A percentile compares a stretch with the other conserved stretches of the same genome.
Evolutionary conservation across 257 asterid genomes (phyloP).

Genomic region (Echites panduratus): DNA sequence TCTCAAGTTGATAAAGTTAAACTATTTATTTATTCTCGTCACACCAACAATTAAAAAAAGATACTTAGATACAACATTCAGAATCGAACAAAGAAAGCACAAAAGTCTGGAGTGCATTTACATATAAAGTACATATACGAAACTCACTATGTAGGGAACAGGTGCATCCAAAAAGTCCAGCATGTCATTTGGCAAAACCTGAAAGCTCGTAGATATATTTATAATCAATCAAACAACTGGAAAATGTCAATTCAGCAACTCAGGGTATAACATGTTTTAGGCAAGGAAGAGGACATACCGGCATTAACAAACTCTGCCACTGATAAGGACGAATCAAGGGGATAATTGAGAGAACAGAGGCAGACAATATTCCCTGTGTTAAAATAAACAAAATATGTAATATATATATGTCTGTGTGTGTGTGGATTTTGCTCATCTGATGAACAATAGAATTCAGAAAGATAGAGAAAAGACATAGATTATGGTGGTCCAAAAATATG

Average conservation of each 20-base stretch:
- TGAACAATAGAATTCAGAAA: background rate
- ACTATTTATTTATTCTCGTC: background rate
- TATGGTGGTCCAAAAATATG: background rate
- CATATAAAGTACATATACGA: background rate
- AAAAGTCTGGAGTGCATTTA: conserved; percentile 1
- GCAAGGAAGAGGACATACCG: conserved; percentile 43
- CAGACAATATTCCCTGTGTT: conserved; percentile 84
- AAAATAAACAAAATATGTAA: background rate
- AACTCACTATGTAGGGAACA: conserved; percentile 94
- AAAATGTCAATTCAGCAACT: conserved; percentile 13
- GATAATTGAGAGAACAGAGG: conserved; percentile 73
- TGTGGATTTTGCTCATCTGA: background rate
- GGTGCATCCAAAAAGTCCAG: conserved; percentile 98
- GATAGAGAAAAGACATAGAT: background rate
- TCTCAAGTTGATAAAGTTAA: background rate
- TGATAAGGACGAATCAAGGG: conserved; percentile 95
- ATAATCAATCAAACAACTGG: conserved; percentile 10
- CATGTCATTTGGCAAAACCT: conserved; percentile 99
- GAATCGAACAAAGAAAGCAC: background rate
- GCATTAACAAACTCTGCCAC: conserved; percentile 98
- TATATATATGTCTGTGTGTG: too few relatives aligned
- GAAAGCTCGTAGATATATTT: conserved; percentile 19
- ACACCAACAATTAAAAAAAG: background rate
- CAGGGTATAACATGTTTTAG: conserved; percentile 9
- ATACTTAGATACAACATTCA: background rate